Evolutionary conservation across 192 early-diverging fungal genomes (phyloP), one percentile per base, ranked within the genome.

Genomic region (Linnemannia schmuckeri): DNA sequence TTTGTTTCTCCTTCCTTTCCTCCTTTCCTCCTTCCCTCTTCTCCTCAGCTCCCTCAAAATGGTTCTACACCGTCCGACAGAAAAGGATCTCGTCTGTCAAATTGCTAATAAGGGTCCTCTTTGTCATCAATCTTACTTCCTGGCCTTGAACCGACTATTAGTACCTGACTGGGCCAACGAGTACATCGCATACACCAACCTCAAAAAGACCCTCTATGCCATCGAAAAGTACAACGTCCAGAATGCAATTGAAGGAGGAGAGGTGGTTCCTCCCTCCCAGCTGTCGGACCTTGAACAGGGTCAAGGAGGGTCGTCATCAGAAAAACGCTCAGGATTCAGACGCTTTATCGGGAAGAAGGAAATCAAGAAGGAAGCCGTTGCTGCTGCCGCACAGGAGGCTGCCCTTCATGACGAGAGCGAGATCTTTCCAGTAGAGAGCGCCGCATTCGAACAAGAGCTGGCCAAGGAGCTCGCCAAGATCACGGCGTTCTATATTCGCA

Each of bases 131-230:
- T 35, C 41, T 42, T 49, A 46, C 6, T 46, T 73, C 38, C 4
- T 73, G 52, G n/a, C 54, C 2, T 61, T 13, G 22, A 70, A 35
- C 2, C 78, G 10, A 57, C 57, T 47, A 18, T 15, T 73, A 87
- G 95, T 96, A 33, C 95, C 95, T 63, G 95, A 96, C 83, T 96
- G 95, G 95, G 92, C 94, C 81, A 94, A 91, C 74, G 92, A 94
- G 74, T 96, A 96, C 83, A 61, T 96, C 76, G 93, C 93, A 89
- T 94, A 96, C 78, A 96, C 96, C 47, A 93, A 94, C 78, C 90
- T 96, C 38, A 96, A 96, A 75, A 96, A 95, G 88, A 89, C 92
- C 8, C 90, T 96, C 47, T 96, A 96, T 90, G 88, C 90, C 30
- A 94, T 96, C 77, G 96, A 96, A 90, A 94, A 93, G 80, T 92